These are phyloP conservation scores for Colletotrichum nymphaeae DNA, from an alignment of 2,329 filamentous ascomycete genomes.

Conservation along the genomic window DNA sequence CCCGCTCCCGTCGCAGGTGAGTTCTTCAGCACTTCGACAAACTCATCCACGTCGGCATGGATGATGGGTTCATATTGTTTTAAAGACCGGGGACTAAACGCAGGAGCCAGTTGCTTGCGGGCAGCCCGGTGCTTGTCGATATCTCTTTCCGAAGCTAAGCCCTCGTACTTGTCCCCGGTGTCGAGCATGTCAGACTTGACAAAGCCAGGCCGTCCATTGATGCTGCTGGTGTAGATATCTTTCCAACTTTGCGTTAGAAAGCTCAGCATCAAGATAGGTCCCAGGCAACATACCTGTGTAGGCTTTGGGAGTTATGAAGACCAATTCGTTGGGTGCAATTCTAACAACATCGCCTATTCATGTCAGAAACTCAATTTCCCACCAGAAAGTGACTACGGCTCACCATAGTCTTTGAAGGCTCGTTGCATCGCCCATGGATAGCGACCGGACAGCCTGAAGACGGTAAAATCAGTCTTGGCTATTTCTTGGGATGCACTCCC, in stretches of 20 bases:
- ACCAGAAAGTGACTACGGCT: background rate
- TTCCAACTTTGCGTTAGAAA: background rate
- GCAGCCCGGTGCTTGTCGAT: slow-evolving; percentile 21
- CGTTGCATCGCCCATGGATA: background rate
- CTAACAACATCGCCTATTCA: background rate
- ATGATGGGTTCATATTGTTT: slow-evolving; percentile 12
- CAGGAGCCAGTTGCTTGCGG: slow-evolving; percentile 17
- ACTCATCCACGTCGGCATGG: slow-evolving; percentile 2
- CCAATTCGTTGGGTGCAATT: background rate
- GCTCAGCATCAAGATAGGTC: background rate
- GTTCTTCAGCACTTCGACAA: background rate
- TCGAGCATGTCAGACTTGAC: background rate
- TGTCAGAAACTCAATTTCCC: background rate
- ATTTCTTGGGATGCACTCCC: background rate
- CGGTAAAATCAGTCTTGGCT: background rate
- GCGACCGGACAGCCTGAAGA: background rate
- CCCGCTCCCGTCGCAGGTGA: background rate
- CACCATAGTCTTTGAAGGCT: background rate
- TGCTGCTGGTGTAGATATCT: slow-evolving; percentile 1
- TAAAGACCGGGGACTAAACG: slow-evolving; percentile 3
- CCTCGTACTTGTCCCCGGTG: slow-evolving; percentile 3
- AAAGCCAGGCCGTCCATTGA: background rate
- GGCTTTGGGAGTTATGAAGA: slow-evolving; percentile 2
- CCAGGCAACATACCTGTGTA: background rate
- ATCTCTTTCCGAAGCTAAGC: background rate